These are phyloP conservation scores for Trypanosoma theileri DNA, from an alignment of 208 protist species.

Conservation along the genomic window DNA sequence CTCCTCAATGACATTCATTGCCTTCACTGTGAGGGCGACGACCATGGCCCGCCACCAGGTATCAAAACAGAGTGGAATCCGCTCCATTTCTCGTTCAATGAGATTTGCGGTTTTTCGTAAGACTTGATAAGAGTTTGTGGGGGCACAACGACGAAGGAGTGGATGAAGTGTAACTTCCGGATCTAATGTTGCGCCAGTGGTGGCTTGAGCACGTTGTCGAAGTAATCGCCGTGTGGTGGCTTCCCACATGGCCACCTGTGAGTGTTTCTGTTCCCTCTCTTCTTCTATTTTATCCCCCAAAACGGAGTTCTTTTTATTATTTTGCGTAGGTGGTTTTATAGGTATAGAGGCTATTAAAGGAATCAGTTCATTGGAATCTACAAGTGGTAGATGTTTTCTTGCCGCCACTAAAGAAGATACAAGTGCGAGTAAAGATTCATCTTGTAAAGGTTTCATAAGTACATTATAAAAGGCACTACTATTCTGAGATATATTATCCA, in stretches of 20 bases:
- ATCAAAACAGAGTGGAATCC: constrained; percentile 77
- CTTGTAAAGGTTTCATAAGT: constrained; percentile 67
- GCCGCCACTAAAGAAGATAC: constrained; percentile 42
- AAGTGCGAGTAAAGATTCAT: constrained; percentile 60
- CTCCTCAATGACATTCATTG: constrained; percentile 73
- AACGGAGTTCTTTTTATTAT: neutral
- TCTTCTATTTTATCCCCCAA: neutral
- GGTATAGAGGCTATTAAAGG: constrained; percentile 44
- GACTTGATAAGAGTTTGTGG: constrained; percentile 43
- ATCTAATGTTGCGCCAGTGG: constrained; percentile 38
- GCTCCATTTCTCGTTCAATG: constrained; percentile 42
- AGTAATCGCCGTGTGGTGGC: constrained; percentile 35
- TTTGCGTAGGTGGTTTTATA: constrained; percentile 1
- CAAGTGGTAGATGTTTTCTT: constrained; percentile 50
- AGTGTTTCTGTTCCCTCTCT: neutral
- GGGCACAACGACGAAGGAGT: constrained; percentile 29
- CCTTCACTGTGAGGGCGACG: constrained; percentile 77
- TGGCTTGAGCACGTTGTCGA: constrained; percentile 52
- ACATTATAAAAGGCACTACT: constrained; percentile 61
- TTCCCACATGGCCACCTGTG: constrained; percentile 11
- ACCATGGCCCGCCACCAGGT: constrained; percentile 87
- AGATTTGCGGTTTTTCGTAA: constrained; percentile 39
- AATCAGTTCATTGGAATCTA: constrained; percentile 77
- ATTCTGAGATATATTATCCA: constrained; percentile 77
- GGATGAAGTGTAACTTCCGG: constrained; percentile 30